Evolutionary conservation across 1,284 basidiomycete species (phyloP), one percentile per base, ranked within the genome.

Genomic region (Hemileia vastatrix): DNA sequence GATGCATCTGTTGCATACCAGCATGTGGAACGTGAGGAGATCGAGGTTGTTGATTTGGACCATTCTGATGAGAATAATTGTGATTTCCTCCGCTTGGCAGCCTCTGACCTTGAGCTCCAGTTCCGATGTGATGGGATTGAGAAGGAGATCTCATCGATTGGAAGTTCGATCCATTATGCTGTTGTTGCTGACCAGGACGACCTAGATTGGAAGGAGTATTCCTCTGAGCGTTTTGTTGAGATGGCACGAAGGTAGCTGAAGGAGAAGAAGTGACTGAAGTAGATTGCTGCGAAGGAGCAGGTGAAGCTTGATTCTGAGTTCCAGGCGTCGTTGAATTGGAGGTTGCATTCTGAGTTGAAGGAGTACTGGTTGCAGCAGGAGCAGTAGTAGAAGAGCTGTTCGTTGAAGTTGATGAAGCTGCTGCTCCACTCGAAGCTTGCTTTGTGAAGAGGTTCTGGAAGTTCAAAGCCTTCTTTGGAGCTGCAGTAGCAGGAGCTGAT

Each of bases 391-490:
- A 19, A 23, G 32, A 55, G 3, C 13, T 60, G 56, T 43, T 65
- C 64, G 18, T 59, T 54, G 59, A 64, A 64, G 64, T 63, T 61
- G 23, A 9, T 52, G 43, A 31, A 8, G n/a, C 54, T 57, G 54
- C 24, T 36, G 54, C 32, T 49, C 27, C n/a, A 43, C 32, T 27
- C 53, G 21, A 15, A 21, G 21, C 11, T 27, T 21, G 13, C 54
- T 18, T 45, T 67, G 74, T 72, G 67, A 75, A 75, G 50, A 75
- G 68, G 64, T 75, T 75, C 55, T 74, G 70, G 62, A 75, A 74
- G 65, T 75, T 72, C 63, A 75, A 60, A 48, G 66, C 31, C 44
- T 44, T 47, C 44, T 27, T 27, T 47, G 18, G 36, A 19, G 55
- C 40, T 6, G 40, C 43, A 15, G 18, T 31, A 13, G 24, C 47